A percentile compares a stretch with the other conserved stretches of the same genome.
Evolutionary conservation across 495 filamentous ascomycete genomes (phyloP).

Genomic region (Barbatosphaeria neglecta): DNA sequence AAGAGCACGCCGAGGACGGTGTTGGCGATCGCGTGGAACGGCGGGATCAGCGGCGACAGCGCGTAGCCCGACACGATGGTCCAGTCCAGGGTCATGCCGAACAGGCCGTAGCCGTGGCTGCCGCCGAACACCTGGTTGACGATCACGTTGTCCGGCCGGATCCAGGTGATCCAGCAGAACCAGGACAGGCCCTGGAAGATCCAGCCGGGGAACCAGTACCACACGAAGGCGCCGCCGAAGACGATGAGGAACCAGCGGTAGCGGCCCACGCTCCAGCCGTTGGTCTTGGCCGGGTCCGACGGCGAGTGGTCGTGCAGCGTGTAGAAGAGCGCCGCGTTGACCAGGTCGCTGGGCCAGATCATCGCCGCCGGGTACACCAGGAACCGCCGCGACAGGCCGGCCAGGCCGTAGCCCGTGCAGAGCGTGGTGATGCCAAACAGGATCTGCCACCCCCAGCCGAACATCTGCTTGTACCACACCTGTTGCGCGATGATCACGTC

Average conservation of each 20-base stretch:
- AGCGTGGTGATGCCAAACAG: conserved; percentile 60
- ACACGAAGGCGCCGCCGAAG: conserved; percentile 35
- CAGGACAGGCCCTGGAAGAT: conserved; percentile 45
- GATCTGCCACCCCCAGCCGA: conserved; percentile 53
- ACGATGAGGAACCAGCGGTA: conserved; percentile 55
- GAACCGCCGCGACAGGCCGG: conserved; percentile 53
- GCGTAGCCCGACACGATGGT: conserved; percentile 51
- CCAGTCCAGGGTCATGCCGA: conserved; percentile 57
- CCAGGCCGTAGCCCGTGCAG: conserved; percentile 60
- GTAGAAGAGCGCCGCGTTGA: conserved; percentile 55
- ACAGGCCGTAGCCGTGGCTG: conserved; percentile 45
- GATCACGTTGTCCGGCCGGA: conserved; percentile 48
- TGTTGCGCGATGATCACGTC: conserved; percentile 33
- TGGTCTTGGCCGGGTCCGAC: conserved; percentile 43
- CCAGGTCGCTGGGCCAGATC: conserved; percentile 60
- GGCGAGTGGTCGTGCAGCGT: conserved; percentile 53
- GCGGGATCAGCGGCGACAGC: conserved; percentile 54
- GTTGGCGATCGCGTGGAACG: conserved; percentile 54
- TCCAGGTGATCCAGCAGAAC: conserved; percentile 54
- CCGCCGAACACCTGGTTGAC: conserved; percentile 63
- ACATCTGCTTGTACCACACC: conserved; percentile 23
- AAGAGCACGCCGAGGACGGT: conserved; percentile 42
- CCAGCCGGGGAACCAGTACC: conserved; percentile 51
- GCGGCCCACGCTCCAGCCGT: conserved; percentile 54
- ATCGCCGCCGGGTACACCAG: conserved; percentile 58